Conservation (phyloP, 495 filamentous ascomycete genomes). For the Aspergillus ostianus region DNA sequence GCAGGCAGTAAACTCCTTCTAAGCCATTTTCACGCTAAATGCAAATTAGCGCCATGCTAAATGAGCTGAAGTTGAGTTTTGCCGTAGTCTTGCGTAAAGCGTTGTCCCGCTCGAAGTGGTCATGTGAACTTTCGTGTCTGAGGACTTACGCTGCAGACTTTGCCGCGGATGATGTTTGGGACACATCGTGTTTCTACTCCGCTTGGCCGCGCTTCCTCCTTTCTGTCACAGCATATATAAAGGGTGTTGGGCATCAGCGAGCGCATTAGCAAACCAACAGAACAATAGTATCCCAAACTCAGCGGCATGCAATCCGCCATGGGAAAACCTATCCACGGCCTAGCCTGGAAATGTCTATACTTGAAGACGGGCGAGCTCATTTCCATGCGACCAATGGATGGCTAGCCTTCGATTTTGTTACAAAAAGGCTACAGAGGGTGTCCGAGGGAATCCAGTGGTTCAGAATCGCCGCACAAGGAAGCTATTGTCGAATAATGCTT, state of each 20-base stretch:
- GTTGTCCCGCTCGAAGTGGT: conserved; percentile 21
- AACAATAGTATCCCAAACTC: conserved; percentile 10
- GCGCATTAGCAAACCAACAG: conserved; percentile 57
- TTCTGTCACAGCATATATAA: conserved; percentile 18
- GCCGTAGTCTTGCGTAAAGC: conserved; percentile 38
- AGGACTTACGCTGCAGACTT: conserved; percentile 33
- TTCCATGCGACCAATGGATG: conserved; percentile 6
- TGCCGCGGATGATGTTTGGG: conserved; percentile 34
- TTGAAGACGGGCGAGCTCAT: conserved; percentile 3
- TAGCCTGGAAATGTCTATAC: neutral
- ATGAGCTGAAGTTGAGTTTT: conserved; percentile 46
- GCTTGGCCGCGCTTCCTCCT: conserved; percentile 18
- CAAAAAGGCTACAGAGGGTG: conserved; percentile 8
- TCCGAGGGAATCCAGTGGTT: conserved; percentile 8
- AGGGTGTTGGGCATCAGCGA: conserved; percentile 54
- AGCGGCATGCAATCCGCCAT: conserved; percentile 1
- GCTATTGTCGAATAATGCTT: neutral
- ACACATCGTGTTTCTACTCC: conserved; percentile 24
- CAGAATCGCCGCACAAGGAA: conserved; percentile 1
- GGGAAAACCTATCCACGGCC: conserved; percentile 2
- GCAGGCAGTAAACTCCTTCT: conserved; percentile 43
- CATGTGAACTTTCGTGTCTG: conserved; percentile 20
- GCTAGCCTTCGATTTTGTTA: neutral
- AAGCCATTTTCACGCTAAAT: conserved; percentile 27
- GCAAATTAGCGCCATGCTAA: conserved; percentile 34